Base-by-base conservation (phyloP, 2,329 filamentous ascomycete genomes). In the Xylaria sp. region DNA sequence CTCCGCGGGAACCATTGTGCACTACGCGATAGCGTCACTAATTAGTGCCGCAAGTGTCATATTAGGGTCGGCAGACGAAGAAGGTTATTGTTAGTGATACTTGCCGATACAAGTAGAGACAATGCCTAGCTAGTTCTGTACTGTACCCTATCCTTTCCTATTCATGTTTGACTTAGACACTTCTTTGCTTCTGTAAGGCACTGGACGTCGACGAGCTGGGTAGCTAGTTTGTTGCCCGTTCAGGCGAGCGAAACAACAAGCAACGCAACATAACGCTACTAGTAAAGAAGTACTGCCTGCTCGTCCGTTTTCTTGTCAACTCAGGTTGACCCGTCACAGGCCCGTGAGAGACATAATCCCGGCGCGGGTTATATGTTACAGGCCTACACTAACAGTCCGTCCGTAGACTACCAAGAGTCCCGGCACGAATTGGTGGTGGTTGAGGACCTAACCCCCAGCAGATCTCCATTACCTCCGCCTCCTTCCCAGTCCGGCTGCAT, bases 401-500 rank as follows among this genome's bases (percentile, higher is more conserved):
- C 67, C 64, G 68, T 70, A 68, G 62, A 28, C 74, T 65, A 72
- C 68, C 69, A 75, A 73, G 70, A 73, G 71, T 76, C 70, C 74
- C 74, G 75, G 74, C 72, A 70, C 75, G 71, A 72, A 73, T 71
- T 72, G 70, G 70, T 72, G 64, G 73, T 75, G 64, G 73, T 75
- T 69, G 68, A 73, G 71, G 72, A 75, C 72, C 71, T 58, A 64
- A 36, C 58, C 57, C 64, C 64, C 75, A 77, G 73, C 72, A 75
- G 76, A 78, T 77, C 76, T 75, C 75, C 75, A 75, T 76, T 74
- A 74, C 72, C 72, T 75, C 75, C 73, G 72, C 74, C 76, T 78
- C 76, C 75, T 78, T 77, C 75, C 76, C 75, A 77, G 72, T 77
- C 74, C 66, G 73, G 76, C 73, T 75, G 74, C 75, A 77, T 78